These are phyloP conservation scores for Circinella umbellata DNA, from an alignment of 371 early-diverging fungal genomes.

Conservation along the genomic window DNA sequence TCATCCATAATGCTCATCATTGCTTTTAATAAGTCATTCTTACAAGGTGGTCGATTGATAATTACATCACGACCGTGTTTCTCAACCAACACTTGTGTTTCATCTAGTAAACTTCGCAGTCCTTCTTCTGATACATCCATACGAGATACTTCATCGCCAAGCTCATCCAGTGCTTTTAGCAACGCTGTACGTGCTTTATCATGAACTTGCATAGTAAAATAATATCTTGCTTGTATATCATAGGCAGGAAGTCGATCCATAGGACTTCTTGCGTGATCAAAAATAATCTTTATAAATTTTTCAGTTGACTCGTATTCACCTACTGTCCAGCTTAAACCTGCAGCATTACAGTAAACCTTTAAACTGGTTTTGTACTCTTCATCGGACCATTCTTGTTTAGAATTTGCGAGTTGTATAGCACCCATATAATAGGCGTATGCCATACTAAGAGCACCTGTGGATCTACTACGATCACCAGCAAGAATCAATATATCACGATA, in stretches of 20 bases:
- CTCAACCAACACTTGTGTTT: slow-evolving; percentile 19
- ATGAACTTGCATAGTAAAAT: slow-evolving; percentile 39
- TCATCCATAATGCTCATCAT: slow-evolving; percentile 45
- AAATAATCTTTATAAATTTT: slow-evolving; percentile 30
- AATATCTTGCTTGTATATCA: slow-evolving; percentile 40
- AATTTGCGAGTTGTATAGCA: slow-evolving; percentile 30
- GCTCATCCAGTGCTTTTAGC: slow-evolving; percentile 30
- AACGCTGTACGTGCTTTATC: slow-evolving; percentile 30
- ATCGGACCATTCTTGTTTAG: slow-evolving; percentile 23
- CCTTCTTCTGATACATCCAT: slow-evolving; percentile 20
- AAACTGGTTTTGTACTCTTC: slow-evolving; percentile 26
- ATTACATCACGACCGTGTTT: slow-evolving; percentile 25
- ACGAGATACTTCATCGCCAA: slow-evolving; percentile 30
- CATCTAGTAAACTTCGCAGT: slow-evolving; percentile 22
- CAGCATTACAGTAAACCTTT: slow-evolving; percentile 38
- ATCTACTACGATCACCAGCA: slow-evolving; percentile 38
- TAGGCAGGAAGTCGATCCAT: slow-evolving; percentile 42
- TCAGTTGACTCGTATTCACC: slow-evolving; percentile 42
- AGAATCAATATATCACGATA: slow-evolving; percentile 36
- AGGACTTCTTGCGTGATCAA: slow-evolving; percentile 32
- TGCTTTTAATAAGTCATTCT: slow-evolving; percentile 27
- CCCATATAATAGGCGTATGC: slow-evolving; percentile 35
- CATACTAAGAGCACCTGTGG: slow-evolving; percentile 48
- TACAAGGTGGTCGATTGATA: slow-evolving; percentile 22
- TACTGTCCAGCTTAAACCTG: slow-evolving; percentile 42